Conservation (phyloP, 1,284 basidiomycete genomes). For the Ustilago trichophora region DNA sequence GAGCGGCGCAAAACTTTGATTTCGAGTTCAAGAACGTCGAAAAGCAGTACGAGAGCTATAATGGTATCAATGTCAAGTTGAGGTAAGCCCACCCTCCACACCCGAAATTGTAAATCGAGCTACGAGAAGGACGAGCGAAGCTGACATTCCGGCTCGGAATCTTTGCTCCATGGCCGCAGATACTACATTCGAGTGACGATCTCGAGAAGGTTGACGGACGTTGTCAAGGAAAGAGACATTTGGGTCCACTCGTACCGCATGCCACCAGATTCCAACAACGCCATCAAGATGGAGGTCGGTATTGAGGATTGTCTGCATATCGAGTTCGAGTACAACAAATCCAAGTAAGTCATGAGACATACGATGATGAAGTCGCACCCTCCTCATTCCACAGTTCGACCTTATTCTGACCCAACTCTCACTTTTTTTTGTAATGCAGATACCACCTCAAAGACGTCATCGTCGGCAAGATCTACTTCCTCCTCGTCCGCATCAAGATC, state of each 20-base stretch:
- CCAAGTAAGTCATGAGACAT: conserved; percentile 74
- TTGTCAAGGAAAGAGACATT: conserved; percentile 87
- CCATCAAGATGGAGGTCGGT: conserved; percentile 99
- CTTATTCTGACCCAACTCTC: neutral
- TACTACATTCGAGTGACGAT: conserved; percentile 94
- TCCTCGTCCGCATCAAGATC: conserved; percentile 98
- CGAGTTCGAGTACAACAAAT: conserved; percentile 99
- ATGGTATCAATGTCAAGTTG: conserved; percentile 97
- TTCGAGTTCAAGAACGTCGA: conserved; percentile 99
- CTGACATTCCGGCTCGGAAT: too few species aligned
- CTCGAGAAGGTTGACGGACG: conserved; percentile 88
- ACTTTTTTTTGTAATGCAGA: conserved; percentile 33
- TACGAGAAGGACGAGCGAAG: too few species aligned
- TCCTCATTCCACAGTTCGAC: neutral
- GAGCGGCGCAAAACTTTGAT: conserved; percentile 91
- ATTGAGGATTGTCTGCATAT: conserved; percentile 99
- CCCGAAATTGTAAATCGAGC: too few species aligned
- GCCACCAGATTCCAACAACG: conserved; percentile 96
- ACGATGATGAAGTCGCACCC: too few species aligned
- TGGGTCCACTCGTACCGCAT: conserved; percentile 99
- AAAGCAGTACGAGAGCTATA: conserved; percentile 97
- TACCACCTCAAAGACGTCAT: conserved; percentile 99
- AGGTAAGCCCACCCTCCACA: conserved; percentile 56
- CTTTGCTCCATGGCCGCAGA: too few species aligned
- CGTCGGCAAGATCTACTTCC: conserved; percentile 98